Evolutionary conservation across 345 rosid genomes (phyloP).

Genomic region (rapeseed (Brassica napus)): Da-Ae NC_063446.1:3515501-3516000

Average conservation of each 20-base stretch:
- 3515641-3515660: constrained; percentile 70
- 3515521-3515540: background rate
- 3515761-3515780: background rate
- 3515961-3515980: constrained; percentile 41
- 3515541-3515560: constrained; percentile 17
- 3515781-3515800: background rate
- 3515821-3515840: background rate
- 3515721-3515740: constrained; percentile 32
- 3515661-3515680: constrained; percentile 51
- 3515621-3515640: constrained; percentile 44
- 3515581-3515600: no score
- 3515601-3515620: constrained; percentile 26
- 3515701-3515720: background rate
- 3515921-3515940: constrained; percentile 25
- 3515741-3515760: background rate
- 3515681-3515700: background rate
- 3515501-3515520: background rate
- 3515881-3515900: background rate
- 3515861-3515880: background rate
- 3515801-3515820: background rate
- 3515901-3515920: constrained; percentile 26
- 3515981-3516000: constrained; percentile 1
- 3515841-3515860: background rate
- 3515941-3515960: constrained; percentile 20
- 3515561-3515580: constrained; percentile 47